phyloP scores from a whole-genome alignment of 768 basidiomycete species.

The Termitomyces sp. region DNA sequence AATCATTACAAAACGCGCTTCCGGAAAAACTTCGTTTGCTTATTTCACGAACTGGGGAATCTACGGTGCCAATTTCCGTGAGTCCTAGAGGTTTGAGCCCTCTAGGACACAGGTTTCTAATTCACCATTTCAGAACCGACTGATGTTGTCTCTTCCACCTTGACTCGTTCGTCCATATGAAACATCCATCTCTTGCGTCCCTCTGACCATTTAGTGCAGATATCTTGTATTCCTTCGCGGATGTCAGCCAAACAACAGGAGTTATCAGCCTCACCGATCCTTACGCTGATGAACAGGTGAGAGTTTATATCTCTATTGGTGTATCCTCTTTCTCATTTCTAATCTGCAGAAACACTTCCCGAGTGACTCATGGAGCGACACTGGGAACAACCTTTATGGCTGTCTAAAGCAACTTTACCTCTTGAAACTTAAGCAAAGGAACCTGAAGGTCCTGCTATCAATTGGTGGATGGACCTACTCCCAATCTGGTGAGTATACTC shows the following conservation, averaged over 20 bases:
- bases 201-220: conserved; percentile 25
- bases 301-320: background rate
- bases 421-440: conserved; percentile 57
- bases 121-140: conserved; percentile 47
- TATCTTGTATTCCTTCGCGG: conserved; percentile 78
- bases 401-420: conserved; percentile 73
- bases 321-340: conserved; percentile 11
- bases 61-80: conserved; percentile 63
- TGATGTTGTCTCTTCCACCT: conserved; percentile 50
- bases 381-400: conserved; percentile 78
- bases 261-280: conserved; percentile 63
- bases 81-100: conserved; percentile 9
- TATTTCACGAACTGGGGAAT: conserved; percentile 69
- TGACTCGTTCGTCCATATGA: conserved; percentile 54
- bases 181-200: background rate
- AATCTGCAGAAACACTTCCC: conserved; percentile 61
- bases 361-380: conserved; percentile 69
- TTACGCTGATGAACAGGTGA: conserved; percentile 70
- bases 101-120: background rate
- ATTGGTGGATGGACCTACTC: conserved; percentile 72
- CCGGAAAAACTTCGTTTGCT: conserved; percentile 37
- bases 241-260: conserved; percentile 60
- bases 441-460: conserved; percentile 48
- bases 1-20: conserved; percentile 36
- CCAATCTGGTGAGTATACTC: conserved; percentile 37